Evolutionary conservation across 2,329 filamentous ascomycete species (phyloP).

Genomic region (Pyrenophora teres): DNA sequence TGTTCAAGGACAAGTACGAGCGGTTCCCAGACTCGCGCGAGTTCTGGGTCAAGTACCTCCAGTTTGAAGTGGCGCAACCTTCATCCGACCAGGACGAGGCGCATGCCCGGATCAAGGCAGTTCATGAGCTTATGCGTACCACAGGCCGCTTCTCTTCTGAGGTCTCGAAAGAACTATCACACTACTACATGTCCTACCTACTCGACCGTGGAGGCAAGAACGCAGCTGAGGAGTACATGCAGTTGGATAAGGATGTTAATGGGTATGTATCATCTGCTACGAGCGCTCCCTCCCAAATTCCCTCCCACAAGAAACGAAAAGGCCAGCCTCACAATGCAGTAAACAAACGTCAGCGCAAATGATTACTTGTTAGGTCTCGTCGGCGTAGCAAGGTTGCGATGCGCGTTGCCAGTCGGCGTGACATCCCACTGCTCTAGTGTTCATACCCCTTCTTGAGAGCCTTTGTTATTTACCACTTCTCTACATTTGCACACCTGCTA

Average conservation of each 20-base stretch:
- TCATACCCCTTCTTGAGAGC: slow-evolving; percentile 12
- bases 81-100: slow-evolving; percentile 67
- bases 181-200: slow-evolving; percentile 81
- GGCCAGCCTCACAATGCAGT: slow-evolving; percentile 42
- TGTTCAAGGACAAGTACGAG: slow-evolving; percentile 81
- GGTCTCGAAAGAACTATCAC: slow-evolving; percentile 74
- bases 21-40: slow-evolving; percentile 82
- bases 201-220: slow-evolving; percentile 81
- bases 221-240: slow-evolving; percentile 83
- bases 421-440: slow-evolving; percentile 8
- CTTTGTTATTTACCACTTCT: slow-evolving; percentile 22
- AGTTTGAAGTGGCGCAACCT: slow-evolving; percentile 86
- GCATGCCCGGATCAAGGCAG: slow-evolving; percentile 75
- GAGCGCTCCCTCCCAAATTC: slow-evolving; percentile 30
- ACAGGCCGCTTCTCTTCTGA: slow-evolving; percentile 71
- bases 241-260: slow-evolving; percentile 83
- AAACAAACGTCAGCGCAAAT: slow-evolving; percentile 40
- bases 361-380: slow-evolving; percentile 15
- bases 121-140: slow-evolving; percentile 74
- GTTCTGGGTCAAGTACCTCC: slow-evolving; percentile 89
- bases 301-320: slow-evolving; percentile 30
- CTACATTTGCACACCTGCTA: slow-evolving; percentile 28
- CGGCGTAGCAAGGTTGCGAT: slow-evolving; percentile 8
- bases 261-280: slow-evolving; percentile 57
- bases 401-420: background rate